phyloP scores from a whole-genome alignment of 164 flowering plant genomes.

The Berberis vulgaris region DNA sequence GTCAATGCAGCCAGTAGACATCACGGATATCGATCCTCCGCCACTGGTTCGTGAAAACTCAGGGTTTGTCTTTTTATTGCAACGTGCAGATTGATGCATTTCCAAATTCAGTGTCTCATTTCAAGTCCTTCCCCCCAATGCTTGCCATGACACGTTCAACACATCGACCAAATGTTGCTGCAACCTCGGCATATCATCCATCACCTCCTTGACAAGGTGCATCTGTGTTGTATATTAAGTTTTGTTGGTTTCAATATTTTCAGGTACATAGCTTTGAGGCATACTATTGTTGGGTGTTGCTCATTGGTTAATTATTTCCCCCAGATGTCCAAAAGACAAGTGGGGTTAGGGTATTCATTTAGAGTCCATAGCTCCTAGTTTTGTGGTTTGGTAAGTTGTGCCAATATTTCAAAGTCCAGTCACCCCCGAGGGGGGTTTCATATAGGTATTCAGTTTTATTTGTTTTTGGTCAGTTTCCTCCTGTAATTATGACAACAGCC shows the following conservation, averaged over 20 bases:
- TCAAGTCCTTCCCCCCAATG: too few species aligned
- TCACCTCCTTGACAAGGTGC: slow-evolving; percentile 4
- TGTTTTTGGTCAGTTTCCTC: background rate
- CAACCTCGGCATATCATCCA: slow-evolving; percentile 23
- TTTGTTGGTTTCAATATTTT: slow-evolving; percentile 1
- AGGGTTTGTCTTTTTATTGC: slow-evolving; percentile 74
- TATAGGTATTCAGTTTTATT: too few species aligned
- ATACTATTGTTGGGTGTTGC: background rate
- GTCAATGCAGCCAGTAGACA: slow-evolving; percentile 66
- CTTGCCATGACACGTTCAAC: too few species aligned
- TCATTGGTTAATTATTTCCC: slow-evolving; percentile 11
- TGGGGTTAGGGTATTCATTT: slow-evolving; percentile 8
- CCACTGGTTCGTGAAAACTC: slow-evolving; percentile 85
- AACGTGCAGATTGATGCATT: slow-evolving; percentile 47
- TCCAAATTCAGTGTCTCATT: too few species aligned
- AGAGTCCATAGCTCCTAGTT: slow-evolving; percentile 4
- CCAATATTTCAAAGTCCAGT: slow-evolving; percentile 6
- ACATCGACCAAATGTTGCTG: too few species aligned
- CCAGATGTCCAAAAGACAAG: slow-evolving; percentile 5
- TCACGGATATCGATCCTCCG: slow-evolving; percentile 82
- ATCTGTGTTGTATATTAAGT: slow-evolving; percentile 11
- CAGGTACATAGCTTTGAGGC: slow-evolving; percentile 5
- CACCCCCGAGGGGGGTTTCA: too few species aligned
- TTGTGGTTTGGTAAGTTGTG: slow-evolving; percentile 11
- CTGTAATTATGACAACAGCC: background rate